Evolutionary conservation across 176 grass and related monocot genomes (phyloP).

Genomic region (Aegilops sharonensis): DNA sequence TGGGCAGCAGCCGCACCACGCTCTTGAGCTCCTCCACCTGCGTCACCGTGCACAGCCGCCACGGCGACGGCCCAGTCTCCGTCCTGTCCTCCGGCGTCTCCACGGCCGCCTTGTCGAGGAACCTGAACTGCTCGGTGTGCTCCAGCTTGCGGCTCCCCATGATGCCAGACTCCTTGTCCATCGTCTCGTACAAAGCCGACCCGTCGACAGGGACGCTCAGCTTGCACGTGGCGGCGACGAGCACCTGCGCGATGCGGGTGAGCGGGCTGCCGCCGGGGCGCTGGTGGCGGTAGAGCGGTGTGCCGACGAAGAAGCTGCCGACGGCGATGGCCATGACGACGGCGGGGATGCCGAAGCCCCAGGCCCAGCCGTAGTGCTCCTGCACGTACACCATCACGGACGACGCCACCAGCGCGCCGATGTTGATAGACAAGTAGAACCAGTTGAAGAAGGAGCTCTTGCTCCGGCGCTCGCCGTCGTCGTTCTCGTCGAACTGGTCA

Average conservation of each 20-base stretch:
- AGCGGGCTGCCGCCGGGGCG: slow-evolving; percentile 72
- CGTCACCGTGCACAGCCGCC: slow-evolving; percentile 78
- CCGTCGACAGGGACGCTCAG: slow-evolving; percentile 28
- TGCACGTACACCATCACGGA: slow-evolving; percentile 86
- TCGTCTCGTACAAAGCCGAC: slow-evolving; percentile 16
- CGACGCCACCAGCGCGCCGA: slow-evolving; percentile 74
- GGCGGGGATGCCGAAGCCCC: slow-evolving; percentile 89
- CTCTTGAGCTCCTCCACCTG: slow-evolving; percentile 88
- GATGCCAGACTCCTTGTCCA: slow-evolving; percentile 43
- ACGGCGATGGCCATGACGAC: slow-evolving; percentile 78
- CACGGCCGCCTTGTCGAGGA: slow-evolving; percentile 47
- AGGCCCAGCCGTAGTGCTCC: slow-evolving; percentile 79
- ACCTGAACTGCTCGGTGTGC: slow-evolving; percentile 51
- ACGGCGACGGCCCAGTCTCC: not conserved
- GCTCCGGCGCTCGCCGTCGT: not conserved
- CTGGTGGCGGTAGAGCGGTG: slow-evolving; percentile 78
- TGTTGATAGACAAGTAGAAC: slow-evolving; percentile 46
- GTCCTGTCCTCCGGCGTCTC: not conserved
- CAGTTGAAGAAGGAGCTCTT: slow-evolving; percentile 1
- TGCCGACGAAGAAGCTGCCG: slow-evolving; percentile 71
- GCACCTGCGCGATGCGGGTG: slow-evolving; percentile 69
- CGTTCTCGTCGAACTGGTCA: not conserved
- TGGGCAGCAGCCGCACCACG: slow-evolving; percentile 62
- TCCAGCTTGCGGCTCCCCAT: slow-evolving; percentile 47
- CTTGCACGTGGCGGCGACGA: slow-evolving; percentile 55